These are phyloP conservation scores for Rhodocollybia butyracea DNA, from an alignment of 768 basidiomycete genomes.

Conservation along the genomic window DNA sequence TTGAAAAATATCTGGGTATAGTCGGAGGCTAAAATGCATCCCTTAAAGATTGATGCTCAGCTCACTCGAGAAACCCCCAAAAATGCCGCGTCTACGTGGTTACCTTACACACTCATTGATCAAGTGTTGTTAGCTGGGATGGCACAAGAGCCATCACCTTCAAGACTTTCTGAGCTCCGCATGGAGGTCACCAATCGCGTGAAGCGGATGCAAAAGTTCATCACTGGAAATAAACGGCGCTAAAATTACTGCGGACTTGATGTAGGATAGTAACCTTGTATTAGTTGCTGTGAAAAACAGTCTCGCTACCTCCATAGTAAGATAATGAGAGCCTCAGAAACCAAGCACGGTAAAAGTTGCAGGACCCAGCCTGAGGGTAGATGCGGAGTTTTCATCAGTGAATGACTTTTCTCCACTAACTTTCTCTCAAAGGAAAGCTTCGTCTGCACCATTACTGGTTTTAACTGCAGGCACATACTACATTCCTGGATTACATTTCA, in stretches of 20 bases:
- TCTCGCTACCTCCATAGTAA: too few relatives aligned
- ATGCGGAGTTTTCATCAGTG: too few relatives aligned
- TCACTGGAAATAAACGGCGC: not conserved
- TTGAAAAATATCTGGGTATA: not conserved
- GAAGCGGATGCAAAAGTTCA: slow-evolving; percentile 63
- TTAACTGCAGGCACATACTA: too few relatives aligned
- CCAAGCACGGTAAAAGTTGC: too few relatives aligned
- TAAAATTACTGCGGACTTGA: not conserved
- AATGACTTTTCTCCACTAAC: too few relatives aligned
- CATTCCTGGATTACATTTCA: too few relatives aligned
- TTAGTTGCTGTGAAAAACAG: not conserved
- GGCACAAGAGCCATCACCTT: slow-evolving; percentile 45
- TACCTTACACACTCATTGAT: slow-evolving; percentile 83
- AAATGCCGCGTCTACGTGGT: slow-evolving; percentile 64
- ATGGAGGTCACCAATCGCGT: slow-evolving; percentile 60
- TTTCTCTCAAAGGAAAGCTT: too few relatives aligned
- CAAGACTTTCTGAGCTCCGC: slow-evolving; percentile 50
- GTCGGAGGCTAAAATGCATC: slow-evolving; percentile 1
- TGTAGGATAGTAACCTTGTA: not conserved
- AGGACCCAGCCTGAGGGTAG: too few relatives aligned
- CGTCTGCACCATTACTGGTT: too few relatives aligned
- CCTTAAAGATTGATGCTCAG: slow-evolving; percentile 47
- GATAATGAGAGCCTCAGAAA: too few relatives aligned
- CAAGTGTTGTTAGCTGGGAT: slow-evolving; percentile 70
- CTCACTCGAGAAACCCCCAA: slow-evolving; percentile 50